Evolutionary conservation across 768 basidiomycete genomes (phyloP).

Genomic region (Phaeolepiota aurea): DNA sequence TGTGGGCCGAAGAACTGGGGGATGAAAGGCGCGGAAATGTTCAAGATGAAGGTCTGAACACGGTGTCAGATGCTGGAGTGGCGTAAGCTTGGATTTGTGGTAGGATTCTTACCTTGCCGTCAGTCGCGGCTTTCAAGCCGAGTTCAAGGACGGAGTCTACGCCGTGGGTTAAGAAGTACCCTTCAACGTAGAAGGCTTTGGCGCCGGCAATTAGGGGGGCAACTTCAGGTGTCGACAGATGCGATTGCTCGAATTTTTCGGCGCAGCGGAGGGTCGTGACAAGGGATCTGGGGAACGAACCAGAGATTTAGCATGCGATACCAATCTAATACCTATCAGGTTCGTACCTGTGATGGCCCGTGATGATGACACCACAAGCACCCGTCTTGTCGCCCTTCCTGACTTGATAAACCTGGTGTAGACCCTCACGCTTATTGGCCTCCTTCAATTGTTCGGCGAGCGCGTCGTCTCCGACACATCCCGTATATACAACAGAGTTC

Average conservation of each 20-base stretch:
- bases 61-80: too few species aligned
- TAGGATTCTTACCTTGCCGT: conserved; percentile 61
- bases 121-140: conserved; percentile 66
- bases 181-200: conserved; percentile 88
- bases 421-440: conserved; percentile 89
- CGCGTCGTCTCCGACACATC: conserved; percentile 90
- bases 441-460: conserved; percentile 81
- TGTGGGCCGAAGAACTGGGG: conserved; percentile 85
- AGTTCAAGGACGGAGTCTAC: conserved; percentile 60
- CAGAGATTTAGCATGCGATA: background rate
- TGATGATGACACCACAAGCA: conserved; percentile 93
- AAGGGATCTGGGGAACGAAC: conserved; percentile 77
- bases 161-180: conserved; percentile 97
- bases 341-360: conserved; percentile 79
- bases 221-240: conserved; percentile 70
- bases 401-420: conserved; percentile 84
- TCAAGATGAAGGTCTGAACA: conserved; percentile 74
- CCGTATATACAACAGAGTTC: conserved; percentile 86
- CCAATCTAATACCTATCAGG: background rate
- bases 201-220: conserved; percentile 73
- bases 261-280: conserved; percentile 88
- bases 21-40: conserved; percentile 97
- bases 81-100: too few species aligned
- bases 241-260: conserved; percentile 79
- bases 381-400: conserved; percentile 85